Evolutionary conservation across 1,284 basidiomycete species (phyloP).

Genomic region (Xanthoconium separans): DNA sequence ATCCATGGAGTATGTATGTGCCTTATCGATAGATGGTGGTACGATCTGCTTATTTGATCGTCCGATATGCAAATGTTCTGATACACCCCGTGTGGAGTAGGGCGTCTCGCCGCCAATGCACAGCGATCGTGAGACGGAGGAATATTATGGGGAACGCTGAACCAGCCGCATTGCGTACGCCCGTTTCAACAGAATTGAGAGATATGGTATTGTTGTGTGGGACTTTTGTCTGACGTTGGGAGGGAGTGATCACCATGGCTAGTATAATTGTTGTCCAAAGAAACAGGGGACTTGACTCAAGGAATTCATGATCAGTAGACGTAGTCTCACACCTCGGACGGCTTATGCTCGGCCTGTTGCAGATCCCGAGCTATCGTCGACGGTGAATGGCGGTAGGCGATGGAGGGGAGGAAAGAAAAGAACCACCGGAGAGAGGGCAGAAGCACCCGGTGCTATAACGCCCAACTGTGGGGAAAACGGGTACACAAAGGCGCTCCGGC

Average conservation of each 20-base stretch:
- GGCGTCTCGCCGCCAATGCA: not conserved
- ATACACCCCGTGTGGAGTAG: constrained; percentile 7
- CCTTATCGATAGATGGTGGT: constrained; percentile 8
- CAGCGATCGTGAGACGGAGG: not conserved
- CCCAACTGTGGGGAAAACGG: constrained; percentile 1
- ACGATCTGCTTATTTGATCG: constrained; percentile 13
- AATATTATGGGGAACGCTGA: not conserved
- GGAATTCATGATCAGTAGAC: constrained; percentile 1
- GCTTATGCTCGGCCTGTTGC: not conserved
- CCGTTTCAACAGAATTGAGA: not conserved
- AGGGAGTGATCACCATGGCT: not conserved
- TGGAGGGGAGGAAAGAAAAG: not conserved
- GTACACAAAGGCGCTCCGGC: not conserved
- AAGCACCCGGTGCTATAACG: not conserved
- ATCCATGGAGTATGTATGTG: constrained; percentile 4
- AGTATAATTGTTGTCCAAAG: not conserved
- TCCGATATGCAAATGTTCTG: constrained; percentile 5
- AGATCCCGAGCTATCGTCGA: not conserved
- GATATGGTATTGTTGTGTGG: too few species aligned
- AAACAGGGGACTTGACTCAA: not conserved
- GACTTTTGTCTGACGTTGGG: not conserved
- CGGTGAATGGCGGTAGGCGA: not conserved
- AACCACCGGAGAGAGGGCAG: too few species aligned
- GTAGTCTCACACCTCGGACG: not conserved
- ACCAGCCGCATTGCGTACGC: not conserved